Conservation (phyloP, 768 basidiomycete species). For the Macrocybe gigantea region DNA sequence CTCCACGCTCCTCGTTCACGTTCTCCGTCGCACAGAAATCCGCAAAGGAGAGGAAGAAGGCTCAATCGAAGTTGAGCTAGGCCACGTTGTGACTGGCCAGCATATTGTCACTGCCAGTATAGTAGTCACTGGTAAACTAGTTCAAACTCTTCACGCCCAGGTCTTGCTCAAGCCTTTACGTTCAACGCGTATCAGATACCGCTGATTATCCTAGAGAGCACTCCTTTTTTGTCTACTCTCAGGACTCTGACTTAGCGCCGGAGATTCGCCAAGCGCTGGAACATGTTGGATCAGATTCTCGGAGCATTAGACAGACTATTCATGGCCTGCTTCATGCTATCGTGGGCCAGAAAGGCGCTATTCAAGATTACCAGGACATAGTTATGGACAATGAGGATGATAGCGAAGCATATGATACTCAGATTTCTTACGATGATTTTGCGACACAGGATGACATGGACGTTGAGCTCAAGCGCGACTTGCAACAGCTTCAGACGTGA, state of each 20-base stretch:
- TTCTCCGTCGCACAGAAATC: conserved; percentile 30
- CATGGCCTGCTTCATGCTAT: conserved; percentile 29
- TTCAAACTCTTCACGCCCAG: background rate
- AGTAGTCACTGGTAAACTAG: conserved; percentile 41
- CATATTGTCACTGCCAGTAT: conserved; percentile 34
- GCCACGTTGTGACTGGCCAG: conserved; percentile 22
- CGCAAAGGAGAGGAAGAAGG: conserved; percentile 58
- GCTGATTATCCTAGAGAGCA: conserved; percentile 63
- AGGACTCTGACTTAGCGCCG: conserved; percentile 35
- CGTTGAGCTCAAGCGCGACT: no score
- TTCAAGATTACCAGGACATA: background rate
- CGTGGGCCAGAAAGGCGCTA: no score
- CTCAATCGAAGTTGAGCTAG: conserved; percentile 45
- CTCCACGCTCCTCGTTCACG: background rate
- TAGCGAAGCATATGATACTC: conserved; percentile 29
- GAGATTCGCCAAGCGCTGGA: conserved; percentile 38
- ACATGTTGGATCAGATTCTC: conserved; percentile 32
- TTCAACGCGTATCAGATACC: conserved; percentile 36
- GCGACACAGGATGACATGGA: conserved; percentile 13
- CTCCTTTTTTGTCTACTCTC: conserved; percentile 49
- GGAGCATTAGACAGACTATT: conserved; percentile 39
- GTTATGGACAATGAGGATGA: conserved; percentile 16
- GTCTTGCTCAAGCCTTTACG: background rate
- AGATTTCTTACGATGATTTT: conserved; percentile 32
- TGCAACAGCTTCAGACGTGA: conserved; percentile 12